Conservation (phyloP, 768 basidiomycete species). For the Fomitopsis pulvina region DNA sequence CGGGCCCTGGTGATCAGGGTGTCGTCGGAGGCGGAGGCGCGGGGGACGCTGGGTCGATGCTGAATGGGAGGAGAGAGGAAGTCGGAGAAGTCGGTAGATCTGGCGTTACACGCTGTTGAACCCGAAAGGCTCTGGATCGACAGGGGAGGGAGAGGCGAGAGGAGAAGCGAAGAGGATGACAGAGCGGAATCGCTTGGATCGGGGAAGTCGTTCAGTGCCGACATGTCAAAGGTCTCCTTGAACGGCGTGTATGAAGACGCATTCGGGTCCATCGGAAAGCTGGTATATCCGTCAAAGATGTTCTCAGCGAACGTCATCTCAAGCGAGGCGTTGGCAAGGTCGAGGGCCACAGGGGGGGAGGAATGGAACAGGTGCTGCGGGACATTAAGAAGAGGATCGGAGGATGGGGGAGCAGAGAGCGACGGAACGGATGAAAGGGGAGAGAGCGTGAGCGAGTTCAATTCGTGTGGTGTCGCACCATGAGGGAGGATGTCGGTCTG, state of each 20-base stretch:
- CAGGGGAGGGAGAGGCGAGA: constrained; percentile 19
- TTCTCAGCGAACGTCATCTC: constrained; percentile 18
- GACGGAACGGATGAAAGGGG: not conserved
- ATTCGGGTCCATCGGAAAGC: constrained; percentile 10
- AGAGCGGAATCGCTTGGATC: constrained; percentile 4
- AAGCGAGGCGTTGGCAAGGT: constrained; percentile 20
- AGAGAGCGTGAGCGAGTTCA: not conserved
- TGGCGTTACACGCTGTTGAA: not conserved
- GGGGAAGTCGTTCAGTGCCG: constrained; percentile 10
- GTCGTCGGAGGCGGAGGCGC: constrained; percentile 5
- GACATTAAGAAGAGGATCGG: constrained; percentile 4
- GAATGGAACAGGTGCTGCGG: constrained; percentile 11
- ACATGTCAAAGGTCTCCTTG: constrained; percentile 13
- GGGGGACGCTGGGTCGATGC: not conserved
- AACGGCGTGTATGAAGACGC: constrained; percentile 16
- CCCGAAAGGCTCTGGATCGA: constrained; percentile 13
- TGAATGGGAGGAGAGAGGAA: constrained; percentile 12
- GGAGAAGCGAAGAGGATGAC: not conserved
- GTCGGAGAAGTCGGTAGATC: not conserved
- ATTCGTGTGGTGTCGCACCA: not conserved
- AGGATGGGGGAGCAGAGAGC: constrained; percentile 3
- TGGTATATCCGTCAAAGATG: constrained; percentile 7
- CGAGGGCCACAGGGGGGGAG: constrained; percentile 14
- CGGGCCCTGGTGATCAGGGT: constrained; percentile 16
- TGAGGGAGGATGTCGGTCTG: not conserved